A percentile compares a stretch with the other conserved stretches of the same genome.
These are phyloP conservation scores for Teunomyces gatunensis DNA, from an alignment of 805 yeast genomes.

Conservation along the genomic window DNA sequence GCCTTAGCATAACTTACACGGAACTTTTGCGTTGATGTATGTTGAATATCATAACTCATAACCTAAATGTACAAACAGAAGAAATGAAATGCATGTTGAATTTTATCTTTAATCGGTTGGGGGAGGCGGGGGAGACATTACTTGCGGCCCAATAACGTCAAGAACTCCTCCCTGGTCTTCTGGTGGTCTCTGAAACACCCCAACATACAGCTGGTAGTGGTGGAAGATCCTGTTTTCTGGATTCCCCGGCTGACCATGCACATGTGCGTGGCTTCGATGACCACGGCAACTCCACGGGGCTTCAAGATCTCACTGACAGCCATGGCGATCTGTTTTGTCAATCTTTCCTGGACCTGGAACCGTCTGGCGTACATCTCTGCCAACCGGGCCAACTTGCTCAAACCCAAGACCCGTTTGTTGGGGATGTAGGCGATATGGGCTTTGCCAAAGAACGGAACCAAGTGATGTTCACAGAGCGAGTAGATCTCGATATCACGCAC, in stretches of 20 bases:
- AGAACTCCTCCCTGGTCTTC: slow-evolving; percentile 94
- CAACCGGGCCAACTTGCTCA: slow-evolving; percentile 87
- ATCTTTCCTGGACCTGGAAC: slow-evolving; percentile 95
- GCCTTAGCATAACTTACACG: not conserved
- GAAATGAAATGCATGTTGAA: slow-evolving; percentile 7
- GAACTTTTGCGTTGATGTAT: slow-evolving; percentile 12
- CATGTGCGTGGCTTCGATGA: slow-evolving; percentile 97
- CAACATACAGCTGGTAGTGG: slow-evolving; percentile 95
- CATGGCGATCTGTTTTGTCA: slow-evolving; percentile 96
- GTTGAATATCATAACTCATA: slow-evolving; percentile 32
- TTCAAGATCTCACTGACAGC: slow-evolving; percentile 86
- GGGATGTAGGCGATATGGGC: slow-evolving; percentile 99
- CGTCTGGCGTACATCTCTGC: slow-evolving; percentile 97
- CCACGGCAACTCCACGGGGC: slow-evolving; percentile 98
- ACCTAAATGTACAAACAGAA: slow-evolving; percentile 6
- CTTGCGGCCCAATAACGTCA: slow-evolving; percentile 71
- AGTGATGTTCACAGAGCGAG: slow-evolving; percentile 94
- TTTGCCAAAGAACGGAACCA: slow-evolving; percentile 96
- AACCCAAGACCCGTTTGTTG: slow-evolving; percentile 85
- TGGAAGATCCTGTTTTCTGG: slow-evolving; percentile 90
- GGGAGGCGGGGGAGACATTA: too few relatives aligned
- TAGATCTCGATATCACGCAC: slow-evolving; percentile 91
- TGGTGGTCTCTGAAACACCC: slow-evolving; percentile 94
- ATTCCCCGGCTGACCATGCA: slow-evolving; percentile 99
- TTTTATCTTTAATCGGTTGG: not conserved